A percentile compares a stretch with the other conserved stretches of the same genome.
Evolutionary conservation across 306 rosid genomes (phyloP).

Genomic region (Cercis canadensis): DNA sequence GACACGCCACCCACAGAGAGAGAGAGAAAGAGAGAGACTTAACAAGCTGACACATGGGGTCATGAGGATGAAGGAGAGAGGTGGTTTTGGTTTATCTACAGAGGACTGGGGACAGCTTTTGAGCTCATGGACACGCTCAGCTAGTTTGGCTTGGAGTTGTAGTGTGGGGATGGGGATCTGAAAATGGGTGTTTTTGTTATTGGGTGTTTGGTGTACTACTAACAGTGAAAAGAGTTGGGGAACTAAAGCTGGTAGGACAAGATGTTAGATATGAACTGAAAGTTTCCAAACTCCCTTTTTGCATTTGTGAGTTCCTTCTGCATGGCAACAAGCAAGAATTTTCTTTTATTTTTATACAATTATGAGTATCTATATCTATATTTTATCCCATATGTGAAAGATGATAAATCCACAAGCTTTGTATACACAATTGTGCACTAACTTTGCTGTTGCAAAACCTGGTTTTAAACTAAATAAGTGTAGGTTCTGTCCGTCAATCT

Average conservation of each 20-base stretch:
- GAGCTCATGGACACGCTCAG: constrained; percentile 71
- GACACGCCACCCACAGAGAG: too few relatives aligned
- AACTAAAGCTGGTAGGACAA: constrained; percentile 46
- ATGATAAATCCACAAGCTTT: too few relatives aligned
- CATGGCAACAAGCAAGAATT: too few relatives aligned
- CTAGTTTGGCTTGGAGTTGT: constrained; percentile 79
- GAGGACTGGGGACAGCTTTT: constrained; percentile 64
- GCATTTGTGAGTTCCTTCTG: constrained; percentile 47
- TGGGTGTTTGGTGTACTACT: constrained; percentile 33
- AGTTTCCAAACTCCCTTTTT: constrained; percentile 48
- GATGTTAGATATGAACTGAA: constrained; percentile 75
- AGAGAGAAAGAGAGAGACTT: constrained; percentile 58
- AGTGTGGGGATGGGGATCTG: constrained; percentile 11
- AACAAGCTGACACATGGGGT: constrained; percentile 80
- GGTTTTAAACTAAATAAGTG: too few relatives aligned
- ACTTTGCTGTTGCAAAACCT: too few relatives aligned
- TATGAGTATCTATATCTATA: too few relatives aligned
- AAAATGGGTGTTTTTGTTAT: constrained; percentile 33
- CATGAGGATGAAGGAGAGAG: constrained; percentile 32
- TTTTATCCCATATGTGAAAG: too few relatives aligned
- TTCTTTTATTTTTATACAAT: too few relatives aligned
- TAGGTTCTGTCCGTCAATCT: too few relatives aligned
- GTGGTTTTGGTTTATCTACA: constrained; percentile 49
- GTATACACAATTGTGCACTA: too few relatives aligned
- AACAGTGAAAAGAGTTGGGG: constrained; percentile 28